A percentile compares a stretch with the other conserved stretches of the same genome.
These are phyloP conservation scores for Suhomyces kunorum DNA, from an alignment of 1,139 yeast species.

Conservation along the genomic window DNA sequence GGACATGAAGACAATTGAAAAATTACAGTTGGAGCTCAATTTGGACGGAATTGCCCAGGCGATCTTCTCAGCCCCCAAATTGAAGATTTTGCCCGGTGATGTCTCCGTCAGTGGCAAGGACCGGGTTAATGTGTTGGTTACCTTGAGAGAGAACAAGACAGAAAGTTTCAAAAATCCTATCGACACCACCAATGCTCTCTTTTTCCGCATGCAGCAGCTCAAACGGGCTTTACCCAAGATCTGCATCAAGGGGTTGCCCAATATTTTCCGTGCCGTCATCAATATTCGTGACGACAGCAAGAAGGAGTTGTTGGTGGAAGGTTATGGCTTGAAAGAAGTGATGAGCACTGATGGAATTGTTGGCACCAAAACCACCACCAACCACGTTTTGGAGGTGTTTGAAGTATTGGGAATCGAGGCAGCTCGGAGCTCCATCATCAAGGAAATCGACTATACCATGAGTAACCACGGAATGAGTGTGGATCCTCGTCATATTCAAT, in stretches of 20 bases:
- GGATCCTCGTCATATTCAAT: constrained; percentile 98
- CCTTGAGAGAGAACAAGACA: constrained; percentile 51
- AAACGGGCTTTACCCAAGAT: constrained; percentile 83
- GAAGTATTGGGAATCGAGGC: constrained; percentile 97
- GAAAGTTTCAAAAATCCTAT: constrained; percentile 44
- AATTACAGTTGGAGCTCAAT: constrained; percentile 82
- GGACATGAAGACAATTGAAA: constrained; percentile 83
- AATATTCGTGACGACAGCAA: constrained; percentile 85
- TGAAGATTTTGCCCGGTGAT: constrained; percentile 76
- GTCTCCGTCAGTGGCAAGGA: constrained; percentile 69
- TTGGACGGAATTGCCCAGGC: constrained; percentile 87
- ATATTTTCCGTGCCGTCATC: constrained; percentile 93
- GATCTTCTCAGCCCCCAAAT: constrained; percentile 79
- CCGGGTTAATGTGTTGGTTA: constrained; percentile 74
- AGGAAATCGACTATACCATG: constrained; percentile 97
- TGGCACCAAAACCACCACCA: constrained; percentile 83
- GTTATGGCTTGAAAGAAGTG: constrained; percentile 93
- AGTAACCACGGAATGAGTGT: constrained; percentile 99
- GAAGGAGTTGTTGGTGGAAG: constrained; percentile 92
- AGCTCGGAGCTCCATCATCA: constrained; percentile 88
- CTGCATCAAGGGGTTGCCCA: constrained; percentile 90
- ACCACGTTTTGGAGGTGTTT: constrained; percentile 88
- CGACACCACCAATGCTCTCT: constrained; percentile 60
- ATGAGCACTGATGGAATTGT: constrained; percentile 98
- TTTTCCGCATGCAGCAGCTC: constrained; percentile 85